Evolutionary conservation across 805 yeast species (phyloP).

Genomic region (Nakazawaea ambrosiae): DNA sequence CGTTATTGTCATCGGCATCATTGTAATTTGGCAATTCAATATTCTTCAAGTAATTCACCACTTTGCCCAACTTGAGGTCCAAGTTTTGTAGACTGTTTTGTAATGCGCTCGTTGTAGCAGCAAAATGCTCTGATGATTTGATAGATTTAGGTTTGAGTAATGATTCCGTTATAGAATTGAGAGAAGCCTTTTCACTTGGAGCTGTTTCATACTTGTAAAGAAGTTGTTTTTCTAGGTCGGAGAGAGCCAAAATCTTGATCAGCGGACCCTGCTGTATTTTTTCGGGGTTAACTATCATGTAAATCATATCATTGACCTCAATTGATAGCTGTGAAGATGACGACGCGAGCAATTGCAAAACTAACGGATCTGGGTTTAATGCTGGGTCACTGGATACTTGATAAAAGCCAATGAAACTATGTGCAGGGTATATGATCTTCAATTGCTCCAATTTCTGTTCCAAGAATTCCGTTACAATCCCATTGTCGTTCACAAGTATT

Average conservation of each 20-base stretch:
- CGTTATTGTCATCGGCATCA: neutral
- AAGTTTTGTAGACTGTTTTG: neutral
- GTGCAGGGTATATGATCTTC: slow-evolving; percentile 6
- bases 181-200: slow-evolving; percentile 6
- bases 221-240: neutral
- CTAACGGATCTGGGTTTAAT: neutral
- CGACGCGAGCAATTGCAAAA: neutral
- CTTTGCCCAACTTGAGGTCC: neutral
- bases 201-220: neutral
- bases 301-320: neutral
- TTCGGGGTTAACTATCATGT: neutral
- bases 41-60: neutral
- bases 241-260: neutral
- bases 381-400: neutral
- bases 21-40: no score
- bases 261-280: neutral
- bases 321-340: no score
- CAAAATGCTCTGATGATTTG: slow-evolving; percentile 1
- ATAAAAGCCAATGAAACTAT: slow-evolving; percentile 5
- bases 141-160: neutral
- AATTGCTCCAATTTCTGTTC: slow-evolving; percentile 5
- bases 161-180: slow-evolving; percentile 3
- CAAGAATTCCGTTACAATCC: slow-evolving; percentile 3
- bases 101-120: neutral
- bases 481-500: slow-evolving; percentile 3